Percentiles rank a stretch among this genome's conserved stretches.
Evolutionary conservation across 2,329 filamentous ascomycete species (phyloP).

Genomic region (Calonectria fujianensis): DNA sequence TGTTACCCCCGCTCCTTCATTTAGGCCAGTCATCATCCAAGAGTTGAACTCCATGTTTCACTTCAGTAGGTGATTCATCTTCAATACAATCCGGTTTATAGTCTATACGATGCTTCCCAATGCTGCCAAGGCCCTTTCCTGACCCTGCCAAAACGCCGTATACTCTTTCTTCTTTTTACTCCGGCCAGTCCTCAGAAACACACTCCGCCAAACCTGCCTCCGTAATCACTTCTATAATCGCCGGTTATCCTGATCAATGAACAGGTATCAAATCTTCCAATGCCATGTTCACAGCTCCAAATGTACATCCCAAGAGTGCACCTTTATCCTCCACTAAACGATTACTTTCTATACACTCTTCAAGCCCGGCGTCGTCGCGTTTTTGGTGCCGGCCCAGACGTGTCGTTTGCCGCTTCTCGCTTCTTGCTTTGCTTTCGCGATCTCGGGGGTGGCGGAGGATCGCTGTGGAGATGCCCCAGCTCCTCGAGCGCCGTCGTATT

Average conservation of each 20-base stretch:
- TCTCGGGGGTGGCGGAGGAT: constrained; percentile 71
- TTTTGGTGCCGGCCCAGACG: constrained; percentile 56
- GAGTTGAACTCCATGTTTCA: background rate
- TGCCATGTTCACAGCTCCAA: constrained; percentile 27
- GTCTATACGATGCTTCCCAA: constrained; percentile 49
- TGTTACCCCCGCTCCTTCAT: background rate
- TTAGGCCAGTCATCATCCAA: background rate
- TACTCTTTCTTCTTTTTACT: constrained; percentile 47
- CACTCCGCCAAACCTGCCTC: constrained; percentile 31
- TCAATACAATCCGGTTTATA: constrained; percentile 36
- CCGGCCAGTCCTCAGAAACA: constrained; percentile 36
- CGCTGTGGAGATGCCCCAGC: constrained; percentile 74
- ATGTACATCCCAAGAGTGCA: constrained; percentile 28
- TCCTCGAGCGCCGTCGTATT: constrained; percentile 76
- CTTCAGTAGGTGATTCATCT: background rate
- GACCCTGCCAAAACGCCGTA: constrained; percentile 50
- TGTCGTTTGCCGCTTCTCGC: constrained; percentile 65
- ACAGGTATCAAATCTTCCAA: constrained; percentile 27
- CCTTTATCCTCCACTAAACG: constrained; percentile 5
- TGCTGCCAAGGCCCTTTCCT: constrained; percentile 43
- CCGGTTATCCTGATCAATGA: constrained; percentile 34
- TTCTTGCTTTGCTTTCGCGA: constrained; percentile 72
- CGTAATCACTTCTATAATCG: constrained; percentile 33
- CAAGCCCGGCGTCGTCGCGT: constrained; percentile 54
- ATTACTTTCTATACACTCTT: constrained; percentile 9